Base-by-base conservation (phyloP, 768 basidiomycete species). In the Daedalea quercina region DNA sequence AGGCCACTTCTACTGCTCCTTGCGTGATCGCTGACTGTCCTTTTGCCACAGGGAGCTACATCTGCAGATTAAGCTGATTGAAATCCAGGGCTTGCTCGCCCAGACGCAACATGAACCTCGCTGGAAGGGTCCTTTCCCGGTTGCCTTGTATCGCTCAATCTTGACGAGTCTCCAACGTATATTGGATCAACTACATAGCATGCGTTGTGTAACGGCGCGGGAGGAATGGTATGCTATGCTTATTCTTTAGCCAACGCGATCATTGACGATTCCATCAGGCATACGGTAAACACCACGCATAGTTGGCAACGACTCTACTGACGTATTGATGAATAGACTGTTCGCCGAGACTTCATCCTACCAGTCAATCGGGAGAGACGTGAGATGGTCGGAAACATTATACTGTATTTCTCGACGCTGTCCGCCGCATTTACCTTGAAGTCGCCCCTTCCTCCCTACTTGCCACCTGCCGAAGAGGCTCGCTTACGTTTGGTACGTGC, bases 301-400 rank as follows among this genome's bases (percentile, higher is more conserved):
- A 12, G 23, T 42, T 17, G 44, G 24, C 23, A 13, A 24, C 2
- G 7, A 44, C 17, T 9, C 51, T 37, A 23, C 13, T 31, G 19
- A 44, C 9, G 31, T 33, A 19, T 51, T 9, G n/a, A 44, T 49
- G 1, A 13, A 50, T 64, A 94, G 90, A 82, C 76, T 51, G 90
- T 97, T 20, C 76, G 89, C 41, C 72, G 77, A 25, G 92, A 95
- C 52, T 97, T 96, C 60, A 90, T 98, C 57, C 67, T 90, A 2
- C 94, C 95, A 1, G 94, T 95, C 44, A 96, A 89, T 63, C 79
- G 72, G 63, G 87, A 96, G 61, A 78, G 95, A 20, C 82, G 87
- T 2, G 94, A 96, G 65, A 91, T 99, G 90, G 91, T 84, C 44
- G 94, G 94, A 34, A 95, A 92, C 67, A 88, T 97, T 55, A 87